Base-by-base conservation (phyloP, 257 asterid genomes). In the Solanum rostratum region DNA sequence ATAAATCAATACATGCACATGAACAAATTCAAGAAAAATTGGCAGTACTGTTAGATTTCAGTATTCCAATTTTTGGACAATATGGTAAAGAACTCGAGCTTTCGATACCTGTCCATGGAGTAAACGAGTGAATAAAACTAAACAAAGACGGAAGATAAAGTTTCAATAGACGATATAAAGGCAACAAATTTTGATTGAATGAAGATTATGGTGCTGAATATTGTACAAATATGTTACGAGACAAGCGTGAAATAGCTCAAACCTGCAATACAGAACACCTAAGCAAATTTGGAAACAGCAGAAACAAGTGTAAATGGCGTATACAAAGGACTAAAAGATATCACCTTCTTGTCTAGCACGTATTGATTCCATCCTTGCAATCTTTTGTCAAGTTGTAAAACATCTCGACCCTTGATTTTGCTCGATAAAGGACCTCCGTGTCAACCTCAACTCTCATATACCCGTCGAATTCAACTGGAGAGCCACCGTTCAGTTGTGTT, bases 401-500 rank as follows among this genome's bases (percentile, higher is more conserved):
- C 20, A 98, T 97, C 93, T 97, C 99, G 24, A 95, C 95, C 83
- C 88, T 89, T 53, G 92, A 91, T 92, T 94, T 97, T 71, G 98
- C 91, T 83, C 98, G 87, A 83, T 89, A 95, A 55, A 94, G 95
- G 33, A 97, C 98, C 89, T 97, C 99, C 7, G 99, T 97, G 63
- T 97, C 99, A 87, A 97, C 98, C 55, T 90, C 99, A 37, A 93
- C 98, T 87, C 98, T 94, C 98, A 97, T 95, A 80, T 93, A 97
- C 7, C 98, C 96, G 20, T 97, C 99, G 60, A 97, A 97, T 27
- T 91, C 98, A 68, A 94, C 99, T 0, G 94, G 91, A 18, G 57
- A 91, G 2, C 95, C 97, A 50, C 89, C 92, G n/a, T 94, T 95
- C 83, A 95, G 84, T n/a, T 65, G 71, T 0, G 84, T 89, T 33